phyloP scores from a whole-genome alignment of 1,284 basidiomycete species.

The Ceratobasidium sp. region DNA sequence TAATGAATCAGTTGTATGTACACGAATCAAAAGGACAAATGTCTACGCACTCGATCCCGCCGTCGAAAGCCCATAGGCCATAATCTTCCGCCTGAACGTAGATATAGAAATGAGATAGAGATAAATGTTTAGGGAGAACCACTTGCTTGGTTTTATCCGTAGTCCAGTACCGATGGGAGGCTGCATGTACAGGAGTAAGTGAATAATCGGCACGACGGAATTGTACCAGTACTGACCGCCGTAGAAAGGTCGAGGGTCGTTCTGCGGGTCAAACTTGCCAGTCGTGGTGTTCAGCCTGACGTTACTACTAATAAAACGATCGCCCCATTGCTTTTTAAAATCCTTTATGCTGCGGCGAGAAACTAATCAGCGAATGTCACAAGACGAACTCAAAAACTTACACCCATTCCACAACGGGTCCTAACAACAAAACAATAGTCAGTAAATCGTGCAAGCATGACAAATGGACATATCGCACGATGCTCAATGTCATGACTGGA shows the following conservation, averaged over 20 bases:
- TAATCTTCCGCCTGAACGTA: neutral
- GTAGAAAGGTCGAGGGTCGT: neutral
- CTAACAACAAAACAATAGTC: neutral
- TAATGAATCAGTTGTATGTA: neutral
- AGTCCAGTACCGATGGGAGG: neutral
- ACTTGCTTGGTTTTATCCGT: neutral
- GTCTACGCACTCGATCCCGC: neutral
- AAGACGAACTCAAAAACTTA: neutral
- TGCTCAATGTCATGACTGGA: slow-evolving; percentile 21
- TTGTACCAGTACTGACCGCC: neutral
- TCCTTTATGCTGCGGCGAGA: neutral
- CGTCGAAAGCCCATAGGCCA: neutral
- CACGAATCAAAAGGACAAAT: neutral
- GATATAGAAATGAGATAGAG: neutral
- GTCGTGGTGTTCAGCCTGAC: neutral
- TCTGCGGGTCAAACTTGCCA: neutral
- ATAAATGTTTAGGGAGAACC: too few species aligned
- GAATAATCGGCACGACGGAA: neutral
- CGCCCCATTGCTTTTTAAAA: neutral
- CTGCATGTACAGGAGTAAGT: neutral
- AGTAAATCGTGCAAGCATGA: neutral
- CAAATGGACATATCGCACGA: neutral
- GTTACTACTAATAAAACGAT: slow-evolving; percentile 18
- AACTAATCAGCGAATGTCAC: neutral
- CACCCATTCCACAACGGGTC: neutral